phyloP scores from a whole-genome alignment of 2,329 filamentous ascomycete genomes.

The Ophiocordyceps camponoti-floridani region DNA sequence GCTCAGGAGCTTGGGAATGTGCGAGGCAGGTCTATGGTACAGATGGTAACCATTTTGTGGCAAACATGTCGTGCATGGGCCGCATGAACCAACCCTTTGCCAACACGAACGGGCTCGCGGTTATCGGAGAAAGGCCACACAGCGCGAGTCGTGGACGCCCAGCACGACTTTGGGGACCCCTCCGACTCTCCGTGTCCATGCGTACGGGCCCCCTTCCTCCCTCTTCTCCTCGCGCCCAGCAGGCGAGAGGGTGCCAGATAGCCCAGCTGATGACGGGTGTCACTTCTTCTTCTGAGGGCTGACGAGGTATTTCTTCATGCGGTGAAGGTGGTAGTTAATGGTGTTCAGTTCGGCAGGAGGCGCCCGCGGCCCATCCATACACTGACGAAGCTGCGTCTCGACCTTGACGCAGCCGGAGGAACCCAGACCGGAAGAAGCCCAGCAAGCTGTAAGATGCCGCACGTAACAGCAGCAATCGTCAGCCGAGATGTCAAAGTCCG shows the following conservation, averaged over 20 bases:
- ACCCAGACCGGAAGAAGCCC: slow-evolving; percentile 62
- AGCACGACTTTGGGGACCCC: no score
- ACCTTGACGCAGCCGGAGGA: slow-evolving; percentile 38
- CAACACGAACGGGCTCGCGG: no score
- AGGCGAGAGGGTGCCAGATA: neutral
- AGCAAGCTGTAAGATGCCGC: slow-evolving; percentile 43
- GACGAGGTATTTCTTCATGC: slow-evolving; percentile 59
- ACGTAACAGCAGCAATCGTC: neutral
- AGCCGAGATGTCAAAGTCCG: neutral
- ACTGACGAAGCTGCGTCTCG: slow-evolving; percentile 41
- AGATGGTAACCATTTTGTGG: no score
- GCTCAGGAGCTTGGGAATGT: neutral
- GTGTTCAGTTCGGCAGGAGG: slow-evolving; percentile 40
- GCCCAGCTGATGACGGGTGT: neutral
- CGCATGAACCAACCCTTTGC: no score
- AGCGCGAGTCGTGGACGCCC: no score
- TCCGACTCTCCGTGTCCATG: no score
- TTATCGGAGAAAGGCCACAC: no score
- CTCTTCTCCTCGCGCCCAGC: no score
- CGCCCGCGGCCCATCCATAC: slow-evolving; percentile 63
- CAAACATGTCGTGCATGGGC: no score
- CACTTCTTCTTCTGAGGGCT: slow-evolving; percentile 17
- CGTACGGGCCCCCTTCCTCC: no score
- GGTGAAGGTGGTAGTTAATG: slow-evolving; percentile 82
- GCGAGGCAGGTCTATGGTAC: no score